A percentile compares a stretch with the other conserved stretches of the same genome.
Conservation (phyloP, 2,329 filamentous ascomycete species). For the Harringtonia lauricola region DNA sequence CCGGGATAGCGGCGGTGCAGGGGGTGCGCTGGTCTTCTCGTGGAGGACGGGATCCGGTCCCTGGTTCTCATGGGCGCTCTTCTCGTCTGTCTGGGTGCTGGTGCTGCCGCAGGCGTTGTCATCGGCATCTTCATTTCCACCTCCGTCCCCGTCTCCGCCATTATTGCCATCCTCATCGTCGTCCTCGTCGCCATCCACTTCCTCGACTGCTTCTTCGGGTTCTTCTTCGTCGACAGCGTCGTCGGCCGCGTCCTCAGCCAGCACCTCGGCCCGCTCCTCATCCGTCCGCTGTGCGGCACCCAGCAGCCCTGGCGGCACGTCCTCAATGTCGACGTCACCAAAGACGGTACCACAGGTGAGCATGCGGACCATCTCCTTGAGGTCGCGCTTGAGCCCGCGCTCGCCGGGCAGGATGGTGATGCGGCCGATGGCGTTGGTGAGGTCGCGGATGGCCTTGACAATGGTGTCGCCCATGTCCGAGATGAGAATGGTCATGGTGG, state of each 20-base stretch:
- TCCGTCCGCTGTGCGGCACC: constrained; percentile 21
- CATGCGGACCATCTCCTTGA: constrained; percentile 30
- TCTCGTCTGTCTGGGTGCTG: not conserved
- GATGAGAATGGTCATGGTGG: constrained; percentile 80
- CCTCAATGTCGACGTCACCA: constrained; percentile 17
- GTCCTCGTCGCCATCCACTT: constrained; percentile 8
- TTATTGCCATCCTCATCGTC: not conserved
- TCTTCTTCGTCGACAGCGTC: constrained; percentile 19
- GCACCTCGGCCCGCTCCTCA: constrained; percentile 10
- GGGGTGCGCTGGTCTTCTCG: no score
- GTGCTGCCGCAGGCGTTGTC: not conserved
- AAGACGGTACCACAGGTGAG: constrained; percentile 34
- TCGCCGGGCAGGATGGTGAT: constrained; percentile 52
- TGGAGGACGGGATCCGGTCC: no score
- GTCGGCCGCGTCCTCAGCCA: constrained; percentile 15
- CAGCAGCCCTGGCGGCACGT: constrained; percentile 29
- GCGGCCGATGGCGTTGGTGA: constrained; percentile 44
- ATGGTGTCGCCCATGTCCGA: constrained; percentile 78
- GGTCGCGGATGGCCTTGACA: constrained; percentile 48
- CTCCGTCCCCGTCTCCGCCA: not conserved
- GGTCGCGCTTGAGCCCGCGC: constrained; percentile 30
- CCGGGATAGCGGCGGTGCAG: not conserved
- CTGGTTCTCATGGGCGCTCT: no score
- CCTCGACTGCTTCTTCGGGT: constrained; percentile 7
- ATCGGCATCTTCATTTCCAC: not conserved